phyloP scores from a whole-genome alignment of 306 rosid genomes.

The Vigna nakashimae region DNA sequence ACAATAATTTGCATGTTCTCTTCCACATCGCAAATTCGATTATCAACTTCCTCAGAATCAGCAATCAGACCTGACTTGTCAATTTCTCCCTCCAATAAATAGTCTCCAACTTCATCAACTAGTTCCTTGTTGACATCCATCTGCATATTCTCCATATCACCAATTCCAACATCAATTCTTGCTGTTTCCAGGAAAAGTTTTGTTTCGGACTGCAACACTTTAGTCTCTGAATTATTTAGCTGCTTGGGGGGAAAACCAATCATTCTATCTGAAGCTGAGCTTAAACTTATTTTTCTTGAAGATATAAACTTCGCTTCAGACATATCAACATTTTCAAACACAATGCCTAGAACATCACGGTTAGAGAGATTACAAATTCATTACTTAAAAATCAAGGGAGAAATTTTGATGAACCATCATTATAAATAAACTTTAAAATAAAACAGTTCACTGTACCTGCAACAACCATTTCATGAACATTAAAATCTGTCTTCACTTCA shows the following conservation, averaged over 20 bases:
- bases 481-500: constrained; percentile 18
- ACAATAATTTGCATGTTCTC: not conserved
- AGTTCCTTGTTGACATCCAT: constrained; percentile 9
- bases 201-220: constrained; percentile 4
- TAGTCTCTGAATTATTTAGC: not conserved
- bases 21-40: not conserved
- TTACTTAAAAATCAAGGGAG: not conserved
- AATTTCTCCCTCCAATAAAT: constrained; percentile 22
- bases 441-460: constrained; percentile 10
- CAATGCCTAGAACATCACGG: constrained; percentile 27
- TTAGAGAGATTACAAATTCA: constrained; percentile 13
- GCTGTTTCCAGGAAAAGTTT: not conserved
- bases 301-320: not conserved
- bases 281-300: not conserved
- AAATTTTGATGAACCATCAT: not conserved
- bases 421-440: not conserved
- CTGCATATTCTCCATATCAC: not conserved
- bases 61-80: not conserved
- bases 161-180: not conserved
- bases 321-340: not conserved
- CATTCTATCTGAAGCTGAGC: not conserved
- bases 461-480: not conserved
- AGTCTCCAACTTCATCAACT: constrained; percentile 9
- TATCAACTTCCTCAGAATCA: constrained; percentile 1
- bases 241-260: constrained; percentile 1